phyloP scores from a whole-genome alignment of 2,329 filamentous ascomycete genomes.

The Penicillium hordei region DNA sequence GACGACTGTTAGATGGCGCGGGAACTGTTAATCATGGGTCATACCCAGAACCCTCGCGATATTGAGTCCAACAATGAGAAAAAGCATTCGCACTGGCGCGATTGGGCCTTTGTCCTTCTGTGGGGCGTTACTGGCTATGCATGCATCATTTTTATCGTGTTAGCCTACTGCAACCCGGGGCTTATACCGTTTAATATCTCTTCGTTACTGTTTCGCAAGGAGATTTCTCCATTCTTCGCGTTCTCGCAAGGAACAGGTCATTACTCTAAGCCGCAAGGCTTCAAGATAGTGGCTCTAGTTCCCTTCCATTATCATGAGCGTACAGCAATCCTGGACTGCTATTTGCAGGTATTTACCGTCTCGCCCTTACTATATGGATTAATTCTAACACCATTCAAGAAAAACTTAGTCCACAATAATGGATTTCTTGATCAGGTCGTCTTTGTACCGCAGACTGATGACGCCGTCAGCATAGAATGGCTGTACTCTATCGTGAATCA shows the following conservation, averaged over 20 bases:
- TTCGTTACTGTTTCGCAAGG: conserved; percentile 22
- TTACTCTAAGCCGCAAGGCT: conserved; percentile 35
- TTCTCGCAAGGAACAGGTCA: conserved; percentile 27
- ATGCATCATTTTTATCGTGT: conserved; percentile 23
- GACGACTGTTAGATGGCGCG: not conserved
- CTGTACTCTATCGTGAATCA: conserved; percentile 33
- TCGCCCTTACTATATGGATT: too few species aligned
- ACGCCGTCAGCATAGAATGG: conserved; percentile 39
- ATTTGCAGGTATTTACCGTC: conserved; percentile 35
- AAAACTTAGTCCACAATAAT: conserved; percentile 41
- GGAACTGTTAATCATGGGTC: conserved; percentile 24
- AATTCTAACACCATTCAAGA: conserved; percentile 19
- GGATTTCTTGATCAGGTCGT: conserved; percentile 46
- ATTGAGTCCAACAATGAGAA: conserved; percentile 22
- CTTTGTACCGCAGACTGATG: conserved; percentile 44
- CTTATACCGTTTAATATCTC: conserved; percentile 22
- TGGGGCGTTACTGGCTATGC: conserved; percentile 28
- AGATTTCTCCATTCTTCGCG: conserved; percentile 32
- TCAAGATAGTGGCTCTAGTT: conserved; percentile 43
- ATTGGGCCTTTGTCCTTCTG: conserved; percentile 21
- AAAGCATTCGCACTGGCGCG: conserved; percentile 16
- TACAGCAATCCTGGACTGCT: conserved; percentile 44
- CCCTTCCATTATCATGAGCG: conserved; percentile 37
- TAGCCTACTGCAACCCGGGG: conserved; percentile 23
- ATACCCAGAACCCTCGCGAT: conserved; percentile 16